Percentiles rank a stretch among this genome's conserved stretches.
Evolutionary conservation across 352 stramenopile species (phyloP).

Genomic region (Phytophthora europaea): DNA sequence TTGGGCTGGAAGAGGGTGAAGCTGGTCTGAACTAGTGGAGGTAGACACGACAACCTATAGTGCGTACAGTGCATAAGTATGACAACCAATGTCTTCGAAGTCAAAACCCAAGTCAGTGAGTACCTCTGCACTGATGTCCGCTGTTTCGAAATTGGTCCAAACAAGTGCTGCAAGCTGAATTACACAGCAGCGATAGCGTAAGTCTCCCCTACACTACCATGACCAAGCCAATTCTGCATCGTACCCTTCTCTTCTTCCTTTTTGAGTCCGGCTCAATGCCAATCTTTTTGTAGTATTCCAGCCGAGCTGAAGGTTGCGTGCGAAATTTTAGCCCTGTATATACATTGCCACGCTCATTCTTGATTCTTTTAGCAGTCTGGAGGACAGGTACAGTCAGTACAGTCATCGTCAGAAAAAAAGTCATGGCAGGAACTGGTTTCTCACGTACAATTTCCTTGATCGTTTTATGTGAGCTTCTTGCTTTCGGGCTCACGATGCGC

Average conservation of each 20-base stretch:
- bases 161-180: conserved; percentile 65
- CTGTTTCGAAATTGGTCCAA: conserved; percentile 69
- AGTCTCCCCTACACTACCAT: background rate
- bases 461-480: conserved; percentile 14
- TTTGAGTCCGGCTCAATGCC: conserved; percentile 59
- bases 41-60: conserved; percentile 64
- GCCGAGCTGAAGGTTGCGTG: conserved; percentile 46
- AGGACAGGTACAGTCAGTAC: background rate
- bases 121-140: conserved; percentile 74
- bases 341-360: conserved; percentile 60
- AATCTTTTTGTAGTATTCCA: conserved; percentile 78
- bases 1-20: conserved; percentile 59
- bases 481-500: conserved; percentile 24
- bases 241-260: conserved; percentile 78
- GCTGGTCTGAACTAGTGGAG: conserved; percentile 61
- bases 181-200: background rate
- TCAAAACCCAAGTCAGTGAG: background rate
- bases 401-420: conserved; percentile 6
- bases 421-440: conserved; percentile 4
- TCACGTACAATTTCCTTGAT: conserved; percentile 31
- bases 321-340: conserved; percentile 70
- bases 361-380: conserved; percentile 64
- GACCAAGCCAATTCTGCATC: conserved; percentile 6
- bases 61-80: background rate
- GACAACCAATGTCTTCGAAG: background rate